Conservation (phyloP, 1,284 basidiomycete species). For the Cryptococcus deneoformans region DNA sequence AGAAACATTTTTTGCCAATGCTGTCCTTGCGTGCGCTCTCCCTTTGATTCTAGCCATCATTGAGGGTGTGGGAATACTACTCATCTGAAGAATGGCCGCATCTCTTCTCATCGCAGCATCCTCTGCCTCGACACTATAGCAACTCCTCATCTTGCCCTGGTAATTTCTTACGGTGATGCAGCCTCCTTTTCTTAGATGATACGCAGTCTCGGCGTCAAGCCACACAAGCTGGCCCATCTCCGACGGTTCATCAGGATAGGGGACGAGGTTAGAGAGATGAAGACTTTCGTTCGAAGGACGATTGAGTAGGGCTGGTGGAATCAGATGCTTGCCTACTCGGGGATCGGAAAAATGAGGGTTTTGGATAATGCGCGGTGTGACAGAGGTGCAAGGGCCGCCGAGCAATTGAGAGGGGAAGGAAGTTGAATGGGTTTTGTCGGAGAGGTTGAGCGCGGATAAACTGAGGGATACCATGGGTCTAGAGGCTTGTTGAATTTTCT, state of each 20-base stretch:
- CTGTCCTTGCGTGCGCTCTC: too few species aligned
- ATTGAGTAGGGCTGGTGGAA: not conserved
- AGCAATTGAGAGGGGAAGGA: not conserved
- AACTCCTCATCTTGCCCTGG: not conserved
- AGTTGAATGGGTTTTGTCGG: not conserved
- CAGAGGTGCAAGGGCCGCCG: not conserved
- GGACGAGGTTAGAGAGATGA: not conserved
- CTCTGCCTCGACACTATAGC: not conserved
- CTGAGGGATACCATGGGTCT: not conserved
- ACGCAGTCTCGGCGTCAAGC: not conserved
- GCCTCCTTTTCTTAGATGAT: not conserved
- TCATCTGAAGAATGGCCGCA: too few species aligned
- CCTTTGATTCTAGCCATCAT: too few species aligned
- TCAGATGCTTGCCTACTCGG: not conserved
- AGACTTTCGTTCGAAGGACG: not conserved
- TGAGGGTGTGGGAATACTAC: too few species aligned
- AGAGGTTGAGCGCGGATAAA: not conserved
- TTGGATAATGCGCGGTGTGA: not conserved
- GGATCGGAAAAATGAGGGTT: not conserved
- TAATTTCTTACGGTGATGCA: not conserved
- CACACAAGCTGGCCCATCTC: not conserved
- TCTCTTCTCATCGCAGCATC: too few species aligned
- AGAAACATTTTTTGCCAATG: too few species aligned
- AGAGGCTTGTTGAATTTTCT: not conserved
- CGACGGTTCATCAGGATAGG: not conserved